Evolutionary conservation across 2,329 filamentous ascomycete species (phyloP).

Genomic region (Sarocladiaceae sp.): DNA sequence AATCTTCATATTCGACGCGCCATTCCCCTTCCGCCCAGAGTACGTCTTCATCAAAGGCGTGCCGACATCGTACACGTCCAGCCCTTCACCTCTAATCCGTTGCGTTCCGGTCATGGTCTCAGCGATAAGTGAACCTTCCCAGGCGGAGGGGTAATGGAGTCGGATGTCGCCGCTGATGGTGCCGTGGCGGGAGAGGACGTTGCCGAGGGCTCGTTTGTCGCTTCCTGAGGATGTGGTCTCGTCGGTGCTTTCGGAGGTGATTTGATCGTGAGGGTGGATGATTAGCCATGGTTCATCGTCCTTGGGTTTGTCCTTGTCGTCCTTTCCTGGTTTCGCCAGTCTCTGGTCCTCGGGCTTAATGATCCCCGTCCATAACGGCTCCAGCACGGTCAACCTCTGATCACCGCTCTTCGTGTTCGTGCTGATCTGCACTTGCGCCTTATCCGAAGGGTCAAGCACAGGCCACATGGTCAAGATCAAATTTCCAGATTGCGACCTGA

Average conservation of each 20-base stretch:
- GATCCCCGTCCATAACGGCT: slow-evolving; percentile 38
- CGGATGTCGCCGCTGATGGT: slow-evolving; percentile 39
- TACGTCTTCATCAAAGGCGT: slow-evolving; percentile 26
- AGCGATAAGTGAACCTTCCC: slow-evolving; percentile 42
- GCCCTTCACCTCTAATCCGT: slow-evolving; percentile 35
- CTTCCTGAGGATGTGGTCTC: neutral
- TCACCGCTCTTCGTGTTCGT: slow-evolving; percentile 42
- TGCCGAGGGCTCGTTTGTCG: slow-evolving; percentile 9
- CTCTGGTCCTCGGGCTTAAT: slow-evolving; percentile 5
- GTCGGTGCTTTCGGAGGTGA: neutral
- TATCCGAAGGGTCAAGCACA: slow-evolving; percentile 19
- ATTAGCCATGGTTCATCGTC: slow-evolving; percentile 19
- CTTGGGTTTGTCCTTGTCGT: slow-evolving; percentile 11
- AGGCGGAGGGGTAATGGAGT: slow-evolving; percentile 42
- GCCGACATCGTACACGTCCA: slow-evolving; percentile 31
- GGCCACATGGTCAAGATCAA: slow-evolving; percentile 38
- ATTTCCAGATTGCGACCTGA: slow-evolving; percentile 37
- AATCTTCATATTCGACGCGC: slow-evolving; percentile 26
- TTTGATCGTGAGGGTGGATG: slow-evolving; percentile 11
- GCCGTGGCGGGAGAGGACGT: slow-evolving; percentile 36
- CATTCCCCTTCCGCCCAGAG: slow-evolving; percentile 37
- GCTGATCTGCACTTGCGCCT: slow-evolving; percentile 23
- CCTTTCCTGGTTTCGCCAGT: slow-evolving; percentile 10
- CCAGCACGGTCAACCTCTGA: slow-evolving; percentile 33
- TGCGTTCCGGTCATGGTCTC: slow-evolving; percentile 37